phyloP scores from a whole-genome alignment of 2,329 filamentous ascomycete genomes.

The Rhinocladiella mackenziei region DNA sequence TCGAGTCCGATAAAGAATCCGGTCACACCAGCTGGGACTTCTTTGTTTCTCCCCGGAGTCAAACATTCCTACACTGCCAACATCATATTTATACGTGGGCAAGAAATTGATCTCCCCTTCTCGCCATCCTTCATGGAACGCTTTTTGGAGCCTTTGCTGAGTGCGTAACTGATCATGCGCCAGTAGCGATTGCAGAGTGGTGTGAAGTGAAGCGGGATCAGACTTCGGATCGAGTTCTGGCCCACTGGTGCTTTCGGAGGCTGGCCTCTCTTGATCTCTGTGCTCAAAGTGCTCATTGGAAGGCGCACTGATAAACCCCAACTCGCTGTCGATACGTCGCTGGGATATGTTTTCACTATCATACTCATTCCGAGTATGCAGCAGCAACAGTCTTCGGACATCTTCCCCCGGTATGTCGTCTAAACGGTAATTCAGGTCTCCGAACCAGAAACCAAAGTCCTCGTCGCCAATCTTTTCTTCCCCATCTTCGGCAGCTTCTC shows the following conservation, averaged over 20 bases:
- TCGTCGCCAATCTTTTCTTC: slow-evolving; percentile 75
- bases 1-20: slow-evolving; percentile 79
- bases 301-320: slow-evolving; percentile 24
- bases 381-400: slow-evolving; percentile 74
- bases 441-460: slow-evolving; percentile 94
- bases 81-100: slow-evolving; percentile 96
- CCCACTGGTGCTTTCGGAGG: slow-evolving; percentile 44
- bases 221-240: slow-evolving; percentile 64
- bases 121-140: slow-evolving; percentile 86
- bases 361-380: slow-evolving; percentile 79
- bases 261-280: slow-evolving; percentile 49
- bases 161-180: slow-evolving; percentile 82
- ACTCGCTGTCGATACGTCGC: slow-evolving; percentile 30
- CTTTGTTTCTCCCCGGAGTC: slow-evolving; percentile 93
- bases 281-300: slow-evolving; percentile 17
- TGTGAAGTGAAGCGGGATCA: slow-evolving; percentile 82
- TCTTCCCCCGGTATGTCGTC: slow-evolving; percentile 86
- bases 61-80: slow-evolving; percentile 87
- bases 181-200: slow-evolving; percentile 79
- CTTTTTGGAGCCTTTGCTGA: slow-evolving; percentile 69
- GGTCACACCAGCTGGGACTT: slow-evolving; percentile 94
- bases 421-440: slow-evolving; percentile 90
- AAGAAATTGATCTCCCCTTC: slow-evolving; percentile 86
- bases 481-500: slow-evolving; percentile 58
- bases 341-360: slow-evolving; percentile 49